Percentiles rank a stretch among this genome's conserved stretches.
Evolutionary conservation across 2,329 filamentous ascomycete genomes (phyloP).

Genomic region (Alternaria sp.): DNA sequence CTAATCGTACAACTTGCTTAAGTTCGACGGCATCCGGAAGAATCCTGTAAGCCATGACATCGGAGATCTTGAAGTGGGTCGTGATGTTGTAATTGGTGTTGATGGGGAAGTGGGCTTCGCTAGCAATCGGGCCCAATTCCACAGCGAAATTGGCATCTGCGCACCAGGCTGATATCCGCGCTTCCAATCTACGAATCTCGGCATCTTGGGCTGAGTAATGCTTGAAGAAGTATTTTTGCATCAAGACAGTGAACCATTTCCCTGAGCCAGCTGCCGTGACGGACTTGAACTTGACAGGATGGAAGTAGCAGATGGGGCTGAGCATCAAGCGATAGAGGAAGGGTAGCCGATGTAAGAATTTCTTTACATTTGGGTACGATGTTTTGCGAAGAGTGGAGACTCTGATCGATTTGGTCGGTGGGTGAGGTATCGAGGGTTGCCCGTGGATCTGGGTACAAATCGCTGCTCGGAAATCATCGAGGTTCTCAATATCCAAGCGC

Average conservation of each 20-base stretch:
- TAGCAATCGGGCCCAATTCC: conserved; percentile 54
- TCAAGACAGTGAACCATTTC: conserved; percentile 56
- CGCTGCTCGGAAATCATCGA: conserved; percentile 54
- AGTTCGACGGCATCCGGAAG: conserved; percentile 52
- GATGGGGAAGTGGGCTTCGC: conserved; percentile 57
- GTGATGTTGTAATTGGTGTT: conserved; percentile 57
- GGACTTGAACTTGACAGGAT: conserved; percentile 58
- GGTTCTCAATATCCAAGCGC: conserved; percentile 48
- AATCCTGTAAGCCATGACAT: conserved; percentile 59
- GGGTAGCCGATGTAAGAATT: conserved; percentile 58
- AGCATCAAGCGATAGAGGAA: conserved; percentile 58
- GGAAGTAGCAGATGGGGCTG: conserved; percentile 59
- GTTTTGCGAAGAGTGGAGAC: conserved; percentile 57
- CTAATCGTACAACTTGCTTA: conserved; percentile 58
- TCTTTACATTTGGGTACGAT: conserved; percentile 49
- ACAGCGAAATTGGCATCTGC: conserved; percentile 61
- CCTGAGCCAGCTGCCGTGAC: conserved; percentile 59
- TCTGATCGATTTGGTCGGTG: conserved; percentile 56
- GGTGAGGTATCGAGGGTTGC: conserved; percentile 58
- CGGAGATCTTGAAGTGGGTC: conserved; percentile 53
- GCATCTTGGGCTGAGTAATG: conserved; percentile 53
- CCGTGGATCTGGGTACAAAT: conserved; percentile 57
- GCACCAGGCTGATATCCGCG: conserved; percentile 57
- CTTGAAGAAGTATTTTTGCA: conserved; percentile 59
- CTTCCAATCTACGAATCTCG: conserved; percentile 55